Conservation (phyloP, 805 yeast genomes). For the Metschnikowia lachancei region DNA sequence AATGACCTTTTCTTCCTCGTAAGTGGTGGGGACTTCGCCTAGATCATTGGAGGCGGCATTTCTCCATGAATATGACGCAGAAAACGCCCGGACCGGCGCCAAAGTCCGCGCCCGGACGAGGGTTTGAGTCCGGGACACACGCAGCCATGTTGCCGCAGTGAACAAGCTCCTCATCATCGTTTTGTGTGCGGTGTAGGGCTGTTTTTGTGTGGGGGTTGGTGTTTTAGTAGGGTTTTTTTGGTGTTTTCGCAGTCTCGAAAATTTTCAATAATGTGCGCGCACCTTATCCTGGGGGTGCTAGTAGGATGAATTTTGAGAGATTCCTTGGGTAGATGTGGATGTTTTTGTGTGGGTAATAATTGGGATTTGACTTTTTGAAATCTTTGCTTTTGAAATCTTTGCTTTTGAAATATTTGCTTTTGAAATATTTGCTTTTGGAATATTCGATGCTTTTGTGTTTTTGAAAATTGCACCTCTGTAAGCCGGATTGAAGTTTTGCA, state of each 20-base stretch:
- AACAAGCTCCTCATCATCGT: constrained; percentile 5
- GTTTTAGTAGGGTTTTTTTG: neutral
- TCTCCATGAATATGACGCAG: neutral
- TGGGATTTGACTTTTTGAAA: no score
- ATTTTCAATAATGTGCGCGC: no score
- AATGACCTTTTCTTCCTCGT: constrained; percentile 71
- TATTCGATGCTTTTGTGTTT: no score
- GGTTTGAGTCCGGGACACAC: neutral
- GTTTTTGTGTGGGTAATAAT: no score
- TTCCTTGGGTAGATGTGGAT: no score
- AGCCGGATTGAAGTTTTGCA: no score
- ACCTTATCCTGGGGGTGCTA: no score
- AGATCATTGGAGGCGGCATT: constrained; percentile 12
- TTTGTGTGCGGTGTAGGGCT: neutral
- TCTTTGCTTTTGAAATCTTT: no score
- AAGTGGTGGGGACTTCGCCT: constrained; percentile 37
- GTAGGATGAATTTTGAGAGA: no score
- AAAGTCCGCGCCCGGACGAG: neutral
- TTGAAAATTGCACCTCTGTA: no score
- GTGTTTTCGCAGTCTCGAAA: neutral
- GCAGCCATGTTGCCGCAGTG: neutral
- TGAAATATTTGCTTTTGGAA: no score
- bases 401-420: no score
- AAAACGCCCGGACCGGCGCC: constrained; percentile 3
- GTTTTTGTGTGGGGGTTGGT: neutral